A percentile compares a stretch with the other conserved stretches of the same genome.
Conservation (phyloP, 2,329 filamentous ascomycete genomes). For the Hyphodiscus sp. region DNA sequence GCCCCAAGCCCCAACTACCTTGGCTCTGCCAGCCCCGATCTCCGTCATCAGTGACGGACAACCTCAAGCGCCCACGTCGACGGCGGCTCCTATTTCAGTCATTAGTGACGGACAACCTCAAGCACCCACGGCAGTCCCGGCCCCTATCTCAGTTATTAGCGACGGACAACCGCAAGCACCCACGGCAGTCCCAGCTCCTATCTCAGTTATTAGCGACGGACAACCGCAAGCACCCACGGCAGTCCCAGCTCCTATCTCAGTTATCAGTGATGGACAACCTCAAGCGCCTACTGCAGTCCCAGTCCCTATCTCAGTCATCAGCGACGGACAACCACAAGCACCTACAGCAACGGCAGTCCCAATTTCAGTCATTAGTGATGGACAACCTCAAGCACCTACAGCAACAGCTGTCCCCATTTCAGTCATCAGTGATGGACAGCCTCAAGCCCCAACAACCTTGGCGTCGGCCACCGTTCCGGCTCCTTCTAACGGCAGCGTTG, state of each 20-base stretch:
- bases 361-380: slow-evolving; percentile 24
- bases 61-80: slow-evolving; percentile 18
- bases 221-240: slow-evolving; percentile 12
- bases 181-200: background rate
- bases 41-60: slow-evolving; percentile 30
- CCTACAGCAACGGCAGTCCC: slow-evolving; percentile 19
- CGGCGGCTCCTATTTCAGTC: slow-evolving; percentile 27
- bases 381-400: slow-evolving; percentile 26
- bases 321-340: background rate
- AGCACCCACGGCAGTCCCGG: slow-evolving; percentile 34
- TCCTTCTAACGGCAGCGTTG: background rate
- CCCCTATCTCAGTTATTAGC: slow-evolving; percentile 1
- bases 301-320: background rate
- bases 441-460: slow-evolving; percentile 19
- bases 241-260: background rate
- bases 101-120: slow-evolving; percentile 41
- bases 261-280: slow-evolving; percentile 2
- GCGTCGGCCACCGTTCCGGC: background rate
- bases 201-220: slow-evolving; percentile 1
- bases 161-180: slow-evolving; percentile 27
- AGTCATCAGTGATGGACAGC: slow-evolving; percentile 35
- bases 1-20: too few species aligned
- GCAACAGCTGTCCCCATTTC: slow-evolving; percentile 25
- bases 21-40: too few species aligned
- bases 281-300: slow-evolving; percentile 11